Conservation (phyloP, 208 protist species). For the Trypanosoma avium region DNA sequence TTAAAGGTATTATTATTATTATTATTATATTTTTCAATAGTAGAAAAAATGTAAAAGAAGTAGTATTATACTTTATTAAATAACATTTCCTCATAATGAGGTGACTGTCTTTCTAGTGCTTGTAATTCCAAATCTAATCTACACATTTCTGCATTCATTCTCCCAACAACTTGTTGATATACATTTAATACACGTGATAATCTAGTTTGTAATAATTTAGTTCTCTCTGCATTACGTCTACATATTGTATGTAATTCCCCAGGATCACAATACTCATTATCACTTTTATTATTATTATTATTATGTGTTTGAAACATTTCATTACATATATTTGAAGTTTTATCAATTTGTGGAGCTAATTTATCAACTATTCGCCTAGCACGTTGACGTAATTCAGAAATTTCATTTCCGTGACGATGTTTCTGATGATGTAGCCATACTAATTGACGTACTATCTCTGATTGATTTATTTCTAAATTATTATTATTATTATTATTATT, state of each 20-base stretch:
- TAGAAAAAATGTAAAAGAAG: no score
- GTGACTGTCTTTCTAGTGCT: constrained; percentile 12
- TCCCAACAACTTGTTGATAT: not conserved
- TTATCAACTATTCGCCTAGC: not conserved
- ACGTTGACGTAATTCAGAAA: constrained; percentile 3
- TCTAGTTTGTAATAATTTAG: not conserved
- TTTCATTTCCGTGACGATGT: constrained; percentile 7
- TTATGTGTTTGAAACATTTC: not conserved
- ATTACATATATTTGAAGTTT: not conserved
- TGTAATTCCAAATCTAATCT: constrained; percentile 19
- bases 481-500: no score
- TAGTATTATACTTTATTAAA: no score
- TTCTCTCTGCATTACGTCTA: constrained; percentile 16
- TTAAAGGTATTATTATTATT: no score
- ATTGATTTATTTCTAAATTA: no score
- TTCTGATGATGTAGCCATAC: constrained; percentile 10
- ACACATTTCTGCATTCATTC: constrained; percentile 12
- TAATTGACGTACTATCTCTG: not conserved
- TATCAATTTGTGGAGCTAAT: constrained; percentile 1
- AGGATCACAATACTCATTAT: not conserved
- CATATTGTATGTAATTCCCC: constrained; percentile 10
- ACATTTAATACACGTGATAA: constrained; percentile 1
- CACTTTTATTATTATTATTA: not conserved
- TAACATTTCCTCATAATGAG: constrained; percentile 1
- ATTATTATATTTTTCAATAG: no score